These are phyloP conservation scores for Sclerotinia nivalis DNA, from an alignment of 2,329 filamentous ascomycete species.

Conservation along the genomic window DNA sequence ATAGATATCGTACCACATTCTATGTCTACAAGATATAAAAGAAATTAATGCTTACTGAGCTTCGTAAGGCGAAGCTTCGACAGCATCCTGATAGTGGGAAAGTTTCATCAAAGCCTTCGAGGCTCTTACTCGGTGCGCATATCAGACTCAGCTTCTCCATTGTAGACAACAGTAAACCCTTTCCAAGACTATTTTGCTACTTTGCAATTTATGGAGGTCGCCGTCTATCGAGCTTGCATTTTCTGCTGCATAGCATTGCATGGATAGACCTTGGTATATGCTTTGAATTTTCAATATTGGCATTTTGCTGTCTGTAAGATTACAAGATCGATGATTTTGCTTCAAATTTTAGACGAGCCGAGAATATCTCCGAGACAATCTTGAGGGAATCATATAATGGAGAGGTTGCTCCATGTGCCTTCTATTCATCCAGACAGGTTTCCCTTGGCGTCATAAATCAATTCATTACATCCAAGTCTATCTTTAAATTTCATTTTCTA, in stretches of 20 bases:
- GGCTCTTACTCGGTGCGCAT: neutral
- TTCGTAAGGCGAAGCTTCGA: neutral
- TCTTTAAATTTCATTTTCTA: neutral
- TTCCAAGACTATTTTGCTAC: neutral
- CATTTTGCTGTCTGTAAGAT: neutral
- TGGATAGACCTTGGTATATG: too few relatives aligned
- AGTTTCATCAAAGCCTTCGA: neutral
- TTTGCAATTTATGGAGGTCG: neutral
- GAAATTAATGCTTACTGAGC: neutral
- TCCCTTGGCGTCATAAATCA: neutral
- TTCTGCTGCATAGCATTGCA: neutral
- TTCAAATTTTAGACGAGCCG: neutral
- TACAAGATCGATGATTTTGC: neutral
- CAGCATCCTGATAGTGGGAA: neutral
- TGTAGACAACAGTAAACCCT: neutral
- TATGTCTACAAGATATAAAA: neutral
- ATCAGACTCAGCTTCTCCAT: too few relatives aligned
- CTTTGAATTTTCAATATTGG: accelerated
- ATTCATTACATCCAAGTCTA: neutral
- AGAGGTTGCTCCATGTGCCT: neutral
- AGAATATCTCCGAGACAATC: neutral
- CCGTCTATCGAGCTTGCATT: neutral
- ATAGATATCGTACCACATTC: neutral
- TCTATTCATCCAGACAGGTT: neutral
- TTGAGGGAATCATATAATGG: neutral